Conservation (phyloP, 2,329 filamentous ascomycete genomes). For the Lachnellula occidentalis region DNA sequence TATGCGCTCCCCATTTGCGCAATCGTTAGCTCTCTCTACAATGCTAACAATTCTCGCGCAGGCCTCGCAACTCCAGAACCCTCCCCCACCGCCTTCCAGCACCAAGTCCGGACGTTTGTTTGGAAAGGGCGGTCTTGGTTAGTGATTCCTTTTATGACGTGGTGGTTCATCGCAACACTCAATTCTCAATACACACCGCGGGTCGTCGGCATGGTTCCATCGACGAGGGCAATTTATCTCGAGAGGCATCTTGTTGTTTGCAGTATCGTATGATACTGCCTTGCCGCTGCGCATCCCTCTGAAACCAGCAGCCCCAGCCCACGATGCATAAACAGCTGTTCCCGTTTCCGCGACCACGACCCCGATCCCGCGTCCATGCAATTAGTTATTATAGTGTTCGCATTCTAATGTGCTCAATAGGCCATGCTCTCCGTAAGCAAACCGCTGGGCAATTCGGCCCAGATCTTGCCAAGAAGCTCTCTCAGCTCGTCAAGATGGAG, state of each 20-base stretch:
- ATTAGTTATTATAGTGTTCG: neutral
- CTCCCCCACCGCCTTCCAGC: conserved; percentile 82
- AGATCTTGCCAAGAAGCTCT: conserved; percentile 95
- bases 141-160: conserved; percentile 36
- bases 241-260: neutral
- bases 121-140: conserved; percentile 75
- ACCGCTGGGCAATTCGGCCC: conserved; percentile 69
- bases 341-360: no score
- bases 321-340: neutral
- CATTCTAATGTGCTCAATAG: conserved; percentile 50
- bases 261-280: no score
- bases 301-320: neutral
- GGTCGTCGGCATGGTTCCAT: neutral
- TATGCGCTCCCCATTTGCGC: conserved; percentile 42
- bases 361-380: neutral
- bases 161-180: conserved; percentile 19
- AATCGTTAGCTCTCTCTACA: neutral
- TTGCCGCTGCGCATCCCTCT: neutral
- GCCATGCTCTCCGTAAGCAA: conserved; percentile 70
- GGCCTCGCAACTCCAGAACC: conserved; percentile 69
- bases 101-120: conserved; percentile 91
- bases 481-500: conserved; percentile 99
- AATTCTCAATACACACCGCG: neutral
- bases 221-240: neutral
- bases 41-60: conserved; percentile 10